Evolutionary conservation across 441 rosid genomes (phyloP).

Genomic region (Eruca vesicaria): DNA sequence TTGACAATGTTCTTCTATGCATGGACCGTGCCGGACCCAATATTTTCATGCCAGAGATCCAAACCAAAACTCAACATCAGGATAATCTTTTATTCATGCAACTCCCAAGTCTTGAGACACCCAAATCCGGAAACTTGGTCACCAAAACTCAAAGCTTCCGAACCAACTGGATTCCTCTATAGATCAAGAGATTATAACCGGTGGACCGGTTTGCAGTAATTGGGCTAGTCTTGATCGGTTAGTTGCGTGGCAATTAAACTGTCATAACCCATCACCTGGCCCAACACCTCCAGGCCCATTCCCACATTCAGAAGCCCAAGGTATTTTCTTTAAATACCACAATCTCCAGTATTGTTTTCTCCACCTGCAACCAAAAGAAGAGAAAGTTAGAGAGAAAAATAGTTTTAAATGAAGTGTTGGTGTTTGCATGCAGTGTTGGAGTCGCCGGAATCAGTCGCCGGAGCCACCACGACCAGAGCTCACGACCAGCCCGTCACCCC

Average conservation of each 20-base stretch:
- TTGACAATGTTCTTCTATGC: constrained; percentile 65
- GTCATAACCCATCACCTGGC: too few relatives aligned
- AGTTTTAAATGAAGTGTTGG: too few relatives aligned
- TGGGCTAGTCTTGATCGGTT: constrained; percentile 85
- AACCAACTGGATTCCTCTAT: constrained; percentile 1
- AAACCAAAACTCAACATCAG: constrained; percentile 30
- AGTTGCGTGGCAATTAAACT: constrained; percentile 89
- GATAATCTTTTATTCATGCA: constrained; percentile 47
- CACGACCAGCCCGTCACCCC: too few relatives aligned
- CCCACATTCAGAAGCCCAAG: too few relatives aligned
- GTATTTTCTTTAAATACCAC: too few relatives aligned
- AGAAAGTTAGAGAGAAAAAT: too few relatives aligned
- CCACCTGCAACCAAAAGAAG: too few relatives aligned
- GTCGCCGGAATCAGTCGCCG: too few relatives aligned
- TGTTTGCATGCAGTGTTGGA: too few relatives aligned
- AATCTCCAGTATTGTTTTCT: too few relatives aligned
- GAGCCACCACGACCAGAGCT: too few relatives aligned
- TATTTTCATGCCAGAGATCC: constrained; percentile 58
- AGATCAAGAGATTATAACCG: constrained; percentile 33
- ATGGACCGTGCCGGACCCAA: constrained; percentile 48
- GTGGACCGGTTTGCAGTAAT: constrained; percentile 43
- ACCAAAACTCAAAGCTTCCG: not conserved
- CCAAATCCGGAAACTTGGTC: constrained; percentile 23
- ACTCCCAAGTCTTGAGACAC: constrained; percentile 76
- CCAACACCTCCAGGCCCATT: too few relatives aligned